Conservation (phyloP, 306 rosid species). For the Gastrolobium bilobum region DNA sequence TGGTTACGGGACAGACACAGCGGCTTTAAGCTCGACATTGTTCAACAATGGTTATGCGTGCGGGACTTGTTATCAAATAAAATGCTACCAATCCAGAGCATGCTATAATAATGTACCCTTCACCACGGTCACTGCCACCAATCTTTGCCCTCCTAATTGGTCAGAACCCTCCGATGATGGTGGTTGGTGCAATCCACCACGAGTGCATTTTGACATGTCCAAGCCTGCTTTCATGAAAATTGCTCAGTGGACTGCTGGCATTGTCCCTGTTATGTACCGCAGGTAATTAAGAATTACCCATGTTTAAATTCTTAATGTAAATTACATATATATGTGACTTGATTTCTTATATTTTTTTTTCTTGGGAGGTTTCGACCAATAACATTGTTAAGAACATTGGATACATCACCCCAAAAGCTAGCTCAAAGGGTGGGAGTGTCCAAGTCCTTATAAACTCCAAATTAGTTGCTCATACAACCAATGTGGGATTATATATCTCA, state of each 20-base stretch:
- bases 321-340: neutral
- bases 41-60: slow-evolving; percentile 90
- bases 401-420: too few species aligned
- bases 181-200: slow-evolving; percentile 97
- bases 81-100: slow-evolving; percentile 67
- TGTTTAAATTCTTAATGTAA: too few species aligned
- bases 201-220: slow-evolving; percentile 88
- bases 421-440: too few species aligned
- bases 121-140: slow-evolving; percentile 88
- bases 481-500: too few species aligned
- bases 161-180: slow-evolving; percentile 72
- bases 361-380: too few species aligned
- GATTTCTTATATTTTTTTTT: neutral
- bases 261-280: slow-evolving; percentile 79
- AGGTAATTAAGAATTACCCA: slow-evolving; percentile 53
- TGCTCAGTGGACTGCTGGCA: slow-evolving; percentile 83
- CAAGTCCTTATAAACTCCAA: too few species aligned
- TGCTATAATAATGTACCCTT: slow-evolving; percentile 57
- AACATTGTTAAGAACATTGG: too few species aligned
- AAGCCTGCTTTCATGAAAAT: slow-evolving; percentile 94
- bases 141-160: slow-evolving; percentile 94
- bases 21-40: slow-evolving; percentile 78
- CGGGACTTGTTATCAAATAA: slow-evolving; percentile 82
- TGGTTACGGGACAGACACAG: slow-evolving; percentile 87
- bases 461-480: too few species aligned